Percentiles rank a stretch among this genome's conserved stretches.
These are phyloP conservation scores for Populus ilicifolia DNA, from an alignment of 345 rosid genomes.

Conservation along the genomic window DNA sequence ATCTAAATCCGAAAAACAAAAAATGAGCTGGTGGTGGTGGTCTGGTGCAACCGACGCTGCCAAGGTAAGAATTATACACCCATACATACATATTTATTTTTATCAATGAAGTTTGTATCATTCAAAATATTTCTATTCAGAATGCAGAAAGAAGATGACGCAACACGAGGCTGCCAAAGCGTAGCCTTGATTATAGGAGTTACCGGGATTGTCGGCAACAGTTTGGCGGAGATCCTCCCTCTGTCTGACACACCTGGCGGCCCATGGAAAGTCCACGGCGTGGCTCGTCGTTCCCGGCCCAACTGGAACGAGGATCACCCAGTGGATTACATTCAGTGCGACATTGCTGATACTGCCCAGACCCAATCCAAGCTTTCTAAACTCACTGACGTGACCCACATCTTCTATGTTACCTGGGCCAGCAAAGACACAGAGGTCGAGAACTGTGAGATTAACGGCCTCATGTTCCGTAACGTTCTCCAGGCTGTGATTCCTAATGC, in stretches of 20 bases:
- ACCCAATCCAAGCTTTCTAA: conserved; percentile 54
- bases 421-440: conserved; percentile 47
- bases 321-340: conserved; percentile 83
- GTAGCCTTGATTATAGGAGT: conserved; percentile 76
- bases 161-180: conserved; percentile 49
- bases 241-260: conserved; percentile 85
- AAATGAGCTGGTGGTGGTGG: conserved; percentile 37
- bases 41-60: conserved; percentile 44
- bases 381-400: conserved; percentile 65
- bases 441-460: conserved; percentile 57
- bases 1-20: neutral
- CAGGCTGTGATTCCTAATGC: conserved; percentile 58
- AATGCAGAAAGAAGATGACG: conserved; percentile 68
- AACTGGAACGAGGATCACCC: conserved; percentile 69
- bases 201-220: conserved; percentile 88
- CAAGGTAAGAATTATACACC: conserved; percentile 5
- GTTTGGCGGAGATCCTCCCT: conserved; percentile 85
- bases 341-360: conserved; percentile 47
- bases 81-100: neutral
- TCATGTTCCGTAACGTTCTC: conserved; percentile 74
- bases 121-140: neutral
- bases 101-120: neutral
- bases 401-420: conserved; percentile 76
- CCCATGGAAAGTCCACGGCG: conserved; percentile 94
- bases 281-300: conserved; percentile 82